Evolutionary conservation across 495 filamentous ascomycete species (phyloP).

Genomic region (Apiosordaria backusii): DNA sequence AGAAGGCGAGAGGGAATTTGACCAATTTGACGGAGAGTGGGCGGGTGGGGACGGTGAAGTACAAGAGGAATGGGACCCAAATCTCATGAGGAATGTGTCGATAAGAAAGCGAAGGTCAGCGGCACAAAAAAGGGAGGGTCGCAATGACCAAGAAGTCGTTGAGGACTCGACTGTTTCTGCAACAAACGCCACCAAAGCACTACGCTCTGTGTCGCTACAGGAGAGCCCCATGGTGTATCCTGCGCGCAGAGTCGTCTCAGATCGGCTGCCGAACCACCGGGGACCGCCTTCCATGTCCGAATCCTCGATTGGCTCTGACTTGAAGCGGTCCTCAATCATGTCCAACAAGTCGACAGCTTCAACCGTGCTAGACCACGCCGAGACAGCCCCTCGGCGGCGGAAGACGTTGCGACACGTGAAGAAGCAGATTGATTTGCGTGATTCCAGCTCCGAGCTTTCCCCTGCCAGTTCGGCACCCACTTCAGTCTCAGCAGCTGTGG

Average conservation of each 20-base stretch:
- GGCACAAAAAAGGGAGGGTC: conserved; percentile 27
- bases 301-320: conserved; percentile 45
- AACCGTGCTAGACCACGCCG: conserved; percentile 67
- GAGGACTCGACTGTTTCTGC: conserved; percentile 47
- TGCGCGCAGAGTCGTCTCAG: conserved; percentile 34
- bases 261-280: conserved; percentile 23
- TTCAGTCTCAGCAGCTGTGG: conserved; percentile 28
- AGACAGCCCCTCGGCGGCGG: conserved; percentile 52
- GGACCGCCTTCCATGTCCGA: conserved; percentile 36
- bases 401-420: conserved; percentile 66
- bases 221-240: conserved; percentile 44
- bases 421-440: conserved; percentile 52
- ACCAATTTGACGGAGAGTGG: conserved; percentile 51
- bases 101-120: conserved; percentile 48
- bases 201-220: conserved; percentile 46
- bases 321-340: conserved; percentile 56
- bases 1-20: conserved; percentile 39
- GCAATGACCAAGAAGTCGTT: conserved; percentile 38
- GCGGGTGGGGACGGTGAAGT: conserved; percentile 32
- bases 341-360: conserved; percentile 60
- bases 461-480: conserved; percentile 44
- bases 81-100: conserved; percentile 55
- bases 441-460: conserved; percentile 55
- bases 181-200: conserved; percentile 48
- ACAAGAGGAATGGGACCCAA: conserved; percentile 54